Conservation (phyloP, 208 protist genomes). For the Histomonas meleagridis region DNA sequence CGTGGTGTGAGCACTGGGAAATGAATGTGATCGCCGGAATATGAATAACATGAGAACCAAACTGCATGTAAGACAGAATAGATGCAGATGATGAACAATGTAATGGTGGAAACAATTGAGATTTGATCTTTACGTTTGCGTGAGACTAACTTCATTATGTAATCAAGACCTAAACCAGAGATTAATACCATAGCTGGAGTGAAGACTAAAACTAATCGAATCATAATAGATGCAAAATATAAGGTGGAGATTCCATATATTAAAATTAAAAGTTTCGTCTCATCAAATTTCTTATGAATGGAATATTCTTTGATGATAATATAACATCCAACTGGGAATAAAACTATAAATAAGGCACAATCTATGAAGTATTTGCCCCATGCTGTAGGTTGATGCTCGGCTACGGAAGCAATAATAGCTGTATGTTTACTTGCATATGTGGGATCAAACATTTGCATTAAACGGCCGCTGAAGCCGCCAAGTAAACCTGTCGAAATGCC, state of each 20-base stretch:
- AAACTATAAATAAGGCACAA: slow-evolving; percentile 63
- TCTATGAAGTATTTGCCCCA: slow-evolving; percentile 81
- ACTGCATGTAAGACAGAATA: slow-evolving; percentile 66
- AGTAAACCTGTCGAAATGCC: not conserved
- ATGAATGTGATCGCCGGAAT: slow-evolving; percentile 63
- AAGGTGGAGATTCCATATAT: slow-evolving; percentile 32
- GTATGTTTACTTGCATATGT: slow-evolving; percentile 53
- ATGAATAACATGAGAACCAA: slow-evolving; percentile 67
- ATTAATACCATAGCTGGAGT: slow-evolving; percentile 66
- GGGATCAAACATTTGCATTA: not conserved
- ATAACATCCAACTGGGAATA: slow-evolving; percentile 71
- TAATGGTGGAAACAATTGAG: no score
- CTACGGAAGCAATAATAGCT: slow-evolving; percentile 79
- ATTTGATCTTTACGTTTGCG: not conserved
- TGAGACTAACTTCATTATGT: not conserved
- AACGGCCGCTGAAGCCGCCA: not conserved
- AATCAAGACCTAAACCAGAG: slow-evolving; percentile 57
- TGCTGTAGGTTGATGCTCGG: slow-evolving; percentile 78
- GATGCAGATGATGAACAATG: not conserved
- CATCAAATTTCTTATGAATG: slow-evolving; percentile 66
- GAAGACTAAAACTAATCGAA: slow-evolving; percentile 73
- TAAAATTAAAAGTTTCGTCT: slow-evolving; percentile 65
- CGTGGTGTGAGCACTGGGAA: slow-evolving; percentile 57
- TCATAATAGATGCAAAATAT: slow-evolving; percentile 57
- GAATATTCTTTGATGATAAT: slow-evolving; percentile 62